phyloP scores from a whole-genome alignment of 1,284 basidiomycete species.

The Caloboletus inedulis region DNA sequence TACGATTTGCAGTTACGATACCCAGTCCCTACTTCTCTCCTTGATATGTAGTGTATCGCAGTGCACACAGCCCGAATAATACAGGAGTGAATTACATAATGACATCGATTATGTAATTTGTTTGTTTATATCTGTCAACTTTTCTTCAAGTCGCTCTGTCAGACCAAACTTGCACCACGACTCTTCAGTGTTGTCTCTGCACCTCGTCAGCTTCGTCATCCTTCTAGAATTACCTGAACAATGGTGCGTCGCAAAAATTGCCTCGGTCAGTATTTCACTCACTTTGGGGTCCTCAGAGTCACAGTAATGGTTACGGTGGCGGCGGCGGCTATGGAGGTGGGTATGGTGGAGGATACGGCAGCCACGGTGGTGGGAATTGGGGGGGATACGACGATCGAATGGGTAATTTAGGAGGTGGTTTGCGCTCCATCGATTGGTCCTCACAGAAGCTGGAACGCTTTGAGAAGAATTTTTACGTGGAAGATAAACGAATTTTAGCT shows the following conservation, averaged over 20 bases:
- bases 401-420: conserved; percentile 76
- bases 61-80: not conserved
- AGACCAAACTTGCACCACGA: conserved; percentile 22
- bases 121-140: conserved; percentile 18
- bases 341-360: conserved; percentile 31
- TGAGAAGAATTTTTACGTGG: conserved; percentile 97
- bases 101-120: conserved; percentile 12
- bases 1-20: conserved; percentile 15
- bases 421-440: conserved; percentile 86
- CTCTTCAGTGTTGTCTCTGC: conserved; percentile 7
- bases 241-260: conserved; percentile 20
- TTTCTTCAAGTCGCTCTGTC: conserved; percentile 17
- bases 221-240: conserved; percentile 12
- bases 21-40: not conserved
- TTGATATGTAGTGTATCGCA: not conserved
- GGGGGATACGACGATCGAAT: conserved; percentile 46
- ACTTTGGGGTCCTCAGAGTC: conserved; percentile 30
- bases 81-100: conserved; percentile 1
- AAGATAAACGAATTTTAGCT: conserved; percentile 82
- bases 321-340: conserved; percentile 35
- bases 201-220: not conserved
- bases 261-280: not conserved
- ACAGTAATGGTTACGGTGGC: conserved; percentile 36
- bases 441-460: conserved; percentile 74
- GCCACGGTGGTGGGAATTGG: conserved; percentile 40